Evolutionary conservation across 177 flowering plant genomes (phyloP), one percentile per base, ranked within the genome.

Genomic region (Telopea speciosissima): DNA sequence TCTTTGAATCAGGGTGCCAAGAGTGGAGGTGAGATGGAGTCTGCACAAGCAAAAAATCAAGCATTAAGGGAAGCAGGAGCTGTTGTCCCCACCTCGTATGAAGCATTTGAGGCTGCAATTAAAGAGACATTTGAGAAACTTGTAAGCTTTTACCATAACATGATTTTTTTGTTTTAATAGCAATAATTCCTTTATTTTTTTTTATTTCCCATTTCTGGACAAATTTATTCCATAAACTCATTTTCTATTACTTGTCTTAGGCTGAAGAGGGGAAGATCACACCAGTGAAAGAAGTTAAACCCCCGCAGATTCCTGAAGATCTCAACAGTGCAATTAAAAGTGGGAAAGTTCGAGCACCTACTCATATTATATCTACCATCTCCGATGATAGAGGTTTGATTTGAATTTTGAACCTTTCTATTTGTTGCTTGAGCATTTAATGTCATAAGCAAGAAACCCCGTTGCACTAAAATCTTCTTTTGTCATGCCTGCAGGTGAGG

Each of bases 1-100:
- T 75, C 12, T 70, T 58, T 31, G 56, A 68, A 70, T 60, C 80
- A 93, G 98, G 99, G 98, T 33, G 99, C 97, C 45, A 95, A 91
- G 81, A 93, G 98, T 85, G 99, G 99, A 65, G 96, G 94, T 63
- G 99, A 93, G 79, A 81, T 93, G 96, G 99, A 95, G 74, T 95
- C 99, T 71, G 99, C 99, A 63, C 98, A 95, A 76, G 99, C 96
- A 49, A 95, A 95, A 81, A 95, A 95, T 73, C 85, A 93, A 80
- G 97, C 99, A 68, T 78, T 95, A n/a, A 86, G 77, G 66, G 98
- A 91, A 11, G 99, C 93, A 71, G 98, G 99, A 77, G 99, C 99
- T 68, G 79, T 88, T 83, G 98, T 95, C 73, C 99, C 99, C 70
- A 90, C 96, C 72, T 95, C 98, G 24, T 95, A 76, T 77, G 99